Base-by-base conservation (phyloP, 805 yeast species). In the Pichia membranifaciens region DNA sequence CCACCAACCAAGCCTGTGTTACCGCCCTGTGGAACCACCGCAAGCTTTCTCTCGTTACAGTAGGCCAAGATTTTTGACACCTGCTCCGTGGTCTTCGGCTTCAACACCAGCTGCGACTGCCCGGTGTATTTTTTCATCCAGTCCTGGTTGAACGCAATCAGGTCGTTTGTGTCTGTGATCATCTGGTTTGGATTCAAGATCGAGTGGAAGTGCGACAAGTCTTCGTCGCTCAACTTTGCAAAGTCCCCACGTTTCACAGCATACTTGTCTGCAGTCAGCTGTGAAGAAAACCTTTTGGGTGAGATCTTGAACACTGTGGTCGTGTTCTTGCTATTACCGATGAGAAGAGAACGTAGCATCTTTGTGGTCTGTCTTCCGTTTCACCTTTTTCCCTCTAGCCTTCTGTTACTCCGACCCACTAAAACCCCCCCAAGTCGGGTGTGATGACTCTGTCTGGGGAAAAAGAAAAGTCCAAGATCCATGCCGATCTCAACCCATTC, bases 1-100 rank as follows among this genome's bases (percentile, higher is more conserved):
- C 97, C 98, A 54, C 97, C 98, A 37, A 90, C 98, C 40, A 90
- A 74, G 23, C 96, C 96, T 1, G 97, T 91, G 67, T 91, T 90
- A 56, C 98, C 98, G 61, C 97, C 96, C 68, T 91, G 97, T 15
- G 98, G 97, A 9, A 88, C 96, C 41, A 90, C 80, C 0, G 97
- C 96, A 25, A 90, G 66, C 51, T 75, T 78, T 42, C 80, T 67
- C 28, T 82, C 86, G 60, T 85, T 84, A 71, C 96, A 87, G 67
- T 88, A 84, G 62, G 79, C 80, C 60, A 91, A 61, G 52, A 91
- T 87, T 56, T 79, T 60, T 2, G 90, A 74, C 16, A 91, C 82
- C 64, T 90, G 90, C 52, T 83, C 80, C 2, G 87, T 79, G 13
- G 85, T 76, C 58, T 81, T 84, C 33, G 98, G 98, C 64, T 84